Evolutionary conservation across 1,284 basidiomycete species (phyloP).

Genomic region (Earliella scabrosa): DNA sequence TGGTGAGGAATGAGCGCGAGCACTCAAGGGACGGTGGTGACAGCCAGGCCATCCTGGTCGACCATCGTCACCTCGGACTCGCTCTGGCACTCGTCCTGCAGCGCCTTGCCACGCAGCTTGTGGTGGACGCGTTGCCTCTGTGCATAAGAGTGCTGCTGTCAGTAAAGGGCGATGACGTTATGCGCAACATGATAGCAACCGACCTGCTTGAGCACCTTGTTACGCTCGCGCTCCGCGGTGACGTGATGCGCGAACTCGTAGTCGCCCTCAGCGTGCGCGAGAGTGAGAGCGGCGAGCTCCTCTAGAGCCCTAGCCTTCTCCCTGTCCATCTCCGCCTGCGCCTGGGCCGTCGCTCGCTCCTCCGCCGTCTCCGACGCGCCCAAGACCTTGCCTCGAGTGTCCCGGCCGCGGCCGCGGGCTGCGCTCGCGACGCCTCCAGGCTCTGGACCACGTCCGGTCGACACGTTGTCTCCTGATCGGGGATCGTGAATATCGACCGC

Average conservation of each 20-base stretch:
- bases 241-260: slow-evolving; percentile 26
- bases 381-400: slow-evolving; percentile 19
- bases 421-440: neutral
- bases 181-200: neutral
- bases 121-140: slow-evolving; percentile 15
- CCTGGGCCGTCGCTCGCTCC: slow-evolving; percentile 6
- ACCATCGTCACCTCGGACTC: slow-evolving; percentile 23
- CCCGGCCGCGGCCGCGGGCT: slow-evolving; percentile 14
- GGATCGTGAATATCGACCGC: neutral
- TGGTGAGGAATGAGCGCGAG: no score
- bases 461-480: neutral
- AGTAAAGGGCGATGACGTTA: slow-evolving; percentile 2
- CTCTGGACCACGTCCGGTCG: neutral
- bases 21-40: neutral
- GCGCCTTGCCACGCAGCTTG: slow-evolving; percentile 11
- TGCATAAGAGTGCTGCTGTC: slow-evolving; percentile 3
- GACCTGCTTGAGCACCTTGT: slow-evolving; percentile 17
- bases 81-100: slow-evolving; percentile 11
- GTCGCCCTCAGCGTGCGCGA: slow-evolving; percentile 32
- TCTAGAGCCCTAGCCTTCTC: slow-evolving; percentile 20
- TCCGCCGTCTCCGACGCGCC: slow-evolving; percentile 13
- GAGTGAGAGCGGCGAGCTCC: slow-evolving; percentile 21
- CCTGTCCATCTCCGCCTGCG: slow-evolving; percentile 5
- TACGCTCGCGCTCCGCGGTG: slow-evolving; percentile 18
- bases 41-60: slow-evolving; percentile 6